These are phyloP conservation scores for Eimeria praecox DNA, from an alignment of 169 alveolate genomes.

Conservation along the genomic window DNA sequence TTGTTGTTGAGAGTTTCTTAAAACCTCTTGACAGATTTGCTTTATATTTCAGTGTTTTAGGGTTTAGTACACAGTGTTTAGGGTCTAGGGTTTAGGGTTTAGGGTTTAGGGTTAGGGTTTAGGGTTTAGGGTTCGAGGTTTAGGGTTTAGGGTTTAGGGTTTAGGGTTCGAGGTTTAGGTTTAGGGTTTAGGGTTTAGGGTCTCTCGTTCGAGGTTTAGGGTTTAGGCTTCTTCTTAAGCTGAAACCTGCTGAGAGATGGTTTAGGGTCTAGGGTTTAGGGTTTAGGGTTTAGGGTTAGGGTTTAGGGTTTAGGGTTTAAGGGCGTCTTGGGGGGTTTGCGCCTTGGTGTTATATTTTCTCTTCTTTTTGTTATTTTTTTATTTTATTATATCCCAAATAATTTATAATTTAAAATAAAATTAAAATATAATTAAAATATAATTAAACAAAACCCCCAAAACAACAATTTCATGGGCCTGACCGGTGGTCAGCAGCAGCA, in stretches of 20 bases:
- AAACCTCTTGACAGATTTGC: too few species aligned
- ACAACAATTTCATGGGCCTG: too few species aligned
- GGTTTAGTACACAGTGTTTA: too few species aligned
- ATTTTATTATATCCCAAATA: too few species aligned
- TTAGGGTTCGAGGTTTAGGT: not conserved
- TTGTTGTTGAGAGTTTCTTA: not conserved
- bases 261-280: slow-evolving; percentile 1
- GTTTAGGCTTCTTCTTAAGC: not conserved
- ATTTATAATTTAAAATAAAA: too few species aligned
- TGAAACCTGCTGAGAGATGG: not conserved
- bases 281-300: slow-evolving; percentile 36
- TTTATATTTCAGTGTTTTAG: not conserved
- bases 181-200: not conserved
- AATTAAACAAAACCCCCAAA: too few species aligned
- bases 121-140: not conserved
- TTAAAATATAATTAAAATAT: too few species aligned
- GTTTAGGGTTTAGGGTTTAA: slow-evolving; percentile 31
- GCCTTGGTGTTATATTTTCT: not conserved
- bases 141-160: not conserved
- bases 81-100: slow-evolving; percentile 20
- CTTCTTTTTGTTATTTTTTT: not conserved
- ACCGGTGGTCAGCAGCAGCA: too few species aligned
- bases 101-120: not conserved
- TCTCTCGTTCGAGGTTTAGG: not conserved
- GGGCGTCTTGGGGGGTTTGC: not conserved